These are phyloP conservation scores for Penicillium longicatenatum DNA, from an alignment of 495 filamentous ascomycete genomes.

Conservation along the genomic window DNA sequence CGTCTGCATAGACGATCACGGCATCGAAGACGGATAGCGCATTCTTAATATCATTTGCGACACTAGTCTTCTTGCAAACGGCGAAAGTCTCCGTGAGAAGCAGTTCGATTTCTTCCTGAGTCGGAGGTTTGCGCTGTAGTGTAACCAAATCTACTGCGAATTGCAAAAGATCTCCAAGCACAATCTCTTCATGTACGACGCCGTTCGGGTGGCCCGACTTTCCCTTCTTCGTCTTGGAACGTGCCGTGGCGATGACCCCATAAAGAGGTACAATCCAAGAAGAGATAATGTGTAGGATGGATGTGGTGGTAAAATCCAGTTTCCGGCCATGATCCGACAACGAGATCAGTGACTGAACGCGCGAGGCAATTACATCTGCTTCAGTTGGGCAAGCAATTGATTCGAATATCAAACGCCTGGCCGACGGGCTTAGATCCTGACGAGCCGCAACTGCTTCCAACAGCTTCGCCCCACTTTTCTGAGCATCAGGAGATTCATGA, in stretches of 20 bases:
- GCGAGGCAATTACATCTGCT: slow-evolving; percentile 43
- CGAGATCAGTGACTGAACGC: slow-evolving; percentile 43
- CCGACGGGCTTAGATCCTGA: slow-evolving; percentile 42
- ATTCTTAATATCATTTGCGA: slow-evolving; percentile 71
- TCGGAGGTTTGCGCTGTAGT: slow-evolving; percentile 77
- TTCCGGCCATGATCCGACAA: slow-evolving; percentile 51
- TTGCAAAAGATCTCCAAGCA: slow-evolving; percentile 67
- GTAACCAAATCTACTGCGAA: slow-evolving; percentile 80
- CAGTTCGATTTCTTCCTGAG: slow-evolving; percentile 62
- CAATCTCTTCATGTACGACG: slow-evolving; percentile 59
- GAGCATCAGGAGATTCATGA: slow-evolving; percentile 43
- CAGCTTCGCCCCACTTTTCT: slow-evolving; percentile 37
- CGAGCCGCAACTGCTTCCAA: slow-evolving; percentile 44
- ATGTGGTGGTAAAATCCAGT: slow-evolving; percentile 44
- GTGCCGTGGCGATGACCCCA: slow-evolving; percentile 36
- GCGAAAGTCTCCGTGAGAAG: slow-evolving; percentile 68
- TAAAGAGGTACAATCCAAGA: slow-evolving; percentile 46
- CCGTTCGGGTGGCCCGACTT: slow-evolving; percentile 51
- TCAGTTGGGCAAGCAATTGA: slow-evolving; percentile 39
- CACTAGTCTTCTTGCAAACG: slow-evolving; percentile 75
- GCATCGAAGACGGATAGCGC: slow-evolving; percentile 77
- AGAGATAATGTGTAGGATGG: slow-evolving; percentile 44
- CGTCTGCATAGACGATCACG: slow-evolving; percentile 74
- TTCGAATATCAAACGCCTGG: slow-evolving; percentile 39
- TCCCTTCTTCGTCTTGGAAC: slow-evolving; percentile 51